Conservation (phyloP, 345 rosid species). For the Euphorbia lathyris region DNA sequence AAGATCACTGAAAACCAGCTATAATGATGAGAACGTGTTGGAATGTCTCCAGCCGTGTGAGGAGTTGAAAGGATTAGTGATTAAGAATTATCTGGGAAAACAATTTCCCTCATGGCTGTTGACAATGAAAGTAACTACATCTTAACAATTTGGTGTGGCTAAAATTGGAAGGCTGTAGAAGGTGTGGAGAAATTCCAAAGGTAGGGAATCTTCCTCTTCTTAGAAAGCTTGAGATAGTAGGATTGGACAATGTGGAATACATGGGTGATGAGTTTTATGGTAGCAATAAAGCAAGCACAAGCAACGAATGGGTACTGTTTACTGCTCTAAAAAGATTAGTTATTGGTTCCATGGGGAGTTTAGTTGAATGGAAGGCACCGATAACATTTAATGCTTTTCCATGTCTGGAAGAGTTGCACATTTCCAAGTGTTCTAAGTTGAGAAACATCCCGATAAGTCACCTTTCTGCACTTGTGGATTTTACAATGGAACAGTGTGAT, state of each 20-base stretch:
- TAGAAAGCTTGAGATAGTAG: background rate
- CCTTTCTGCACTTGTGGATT: background rate
- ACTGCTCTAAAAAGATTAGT: constrained; percentile 13
- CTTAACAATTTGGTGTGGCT: background rate
- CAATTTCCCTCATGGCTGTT: constrained; percentile 13
- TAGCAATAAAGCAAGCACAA: background rate
- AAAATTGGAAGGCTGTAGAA: background rate
- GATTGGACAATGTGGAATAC: background rate
- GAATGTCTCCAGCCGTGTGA: constrained; percentile 19
- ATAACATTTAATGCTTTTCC: constrained; percentile 9
- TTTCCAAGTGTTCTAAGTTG: constrained; percentile 1
- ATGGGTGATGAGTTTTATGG: constrained; percentile 7
- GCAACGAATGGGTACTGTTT: background rate
- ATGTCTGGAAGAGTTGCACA: constrained; percentile 12
- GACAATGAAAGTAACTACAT: background rate
- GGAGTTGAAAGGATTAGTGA: background rate
- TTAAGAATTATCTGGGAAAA: constrained; percentile 6
- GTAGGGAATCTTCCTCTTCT: constrained; percentile 7
- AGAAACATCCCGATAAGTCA: constrained; percentile 5
- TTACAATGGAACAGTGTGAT: background rate
- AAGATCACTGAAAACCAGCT: too few species aligned
- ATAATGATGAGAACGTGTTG: constrained; percentile 15
- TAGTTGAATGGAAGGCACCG: constrained; percentile 14
- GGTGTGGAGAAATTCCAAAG: constrained; percentile 2
- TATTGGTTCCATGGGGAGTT: background rate